Evolutionary conservation across 441 rosid species (phyloP), one percentile per base, ranked within the genome.

Genomic region (Gossypium gossypioides): DNA sequence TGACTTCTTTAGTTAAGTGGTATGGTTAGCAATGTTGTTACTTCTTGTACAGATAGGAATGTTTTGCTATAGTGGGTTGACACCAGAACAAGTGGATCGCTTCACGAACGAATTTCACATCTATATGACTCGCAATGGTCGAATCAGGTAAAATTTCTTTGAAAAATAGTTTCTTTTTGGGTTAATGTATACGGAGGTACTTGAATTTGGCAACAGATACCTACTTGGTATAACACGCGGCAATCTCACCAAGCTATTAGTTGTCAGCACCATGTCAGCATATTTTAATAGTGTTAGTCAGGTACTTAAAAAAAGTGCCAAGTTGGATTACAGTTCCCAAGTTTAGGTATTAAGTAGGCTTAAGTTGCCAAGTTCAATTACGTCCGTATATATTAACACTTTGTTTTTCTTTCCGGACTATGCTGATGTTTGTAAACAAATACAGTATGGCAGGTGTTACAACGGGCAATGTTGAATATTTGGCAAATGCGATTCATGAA

Each of bases 371-470:
- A 34, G 40, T 34, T 34, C 8, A 34, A 34, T 34, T 34, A 34
- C 2, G 0, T 34, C 40, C 2, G 9, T 34, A 34, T 34, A 34
- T 34, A 34, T 34, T 34, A 34, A 34, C 40, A 34, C 40, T 6
- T 34, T 34, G 40, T 34, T 34, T 19, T 50, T 29, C 51, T 19
- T 9, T 40, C 51, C 19, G 75, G 22, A 18, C 44, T n/a, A 15
- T 37, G 51, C 65, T 82, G 66, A 73, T 69, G 48, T 69, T 69
- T 3, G 68, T 55, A 24, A 21, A 54, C 15, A n/a, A 27, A n/a
- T 87, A 78, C 93, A 94, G 98, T 77, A 90, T 94, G 98, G 97
- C 98, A 3, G 97, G 98, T 27, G 86, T 94, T 44, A 94, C 97
- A 0, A 87, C 90, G 1, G 90, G 90, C 51, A 94, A 90, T 52